phyloP scores from a whole-genome alignment of 805 yeast species.

The Cyberlindnera subsufficiens region DNA sequence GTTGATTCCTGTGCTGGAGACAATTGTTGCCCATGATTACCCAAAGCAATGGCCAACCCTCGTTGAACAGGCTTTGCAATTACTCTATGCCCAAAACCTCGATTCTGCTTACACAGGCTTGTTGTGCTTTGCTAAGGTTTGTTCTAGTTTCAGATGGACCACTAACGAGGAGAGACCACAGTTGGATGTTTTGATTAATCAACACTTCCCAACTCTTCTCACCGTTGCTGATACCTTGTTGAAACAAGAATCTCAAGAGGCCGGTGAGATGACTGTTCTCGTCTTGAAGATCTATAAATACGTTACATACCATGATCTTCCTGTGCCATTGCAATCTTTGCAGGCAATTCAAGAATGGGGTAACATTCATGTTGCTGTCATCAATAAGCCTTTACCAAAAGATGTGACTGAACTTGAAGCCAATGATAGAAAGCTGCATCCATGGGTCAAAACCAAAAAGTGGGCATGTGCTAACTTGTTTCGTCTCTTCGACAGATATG shows the following conservation, averaged over 20 bases:
- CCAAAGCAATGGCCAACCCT: constrained; percentile 52
- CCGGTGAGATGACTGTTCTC: constrained; percentile 70
- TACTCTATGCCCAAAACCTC: constrained; percentile 40
- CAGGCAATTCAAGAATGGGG: constrained; percentile 63
- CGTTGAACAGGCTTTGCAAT: constrained; percentile 36
- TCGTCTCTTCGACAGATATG: constrained; percentile 68
- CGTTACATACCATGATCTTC: constrained; percentile 67
- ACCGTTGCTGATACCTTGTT: constrained; percentile 55
- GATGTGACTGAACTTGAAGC: constrained; percentile 45
- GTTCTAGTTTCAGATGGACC: constrained; percentile 68
- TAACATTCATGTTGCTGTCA: constrained; percentile 63
- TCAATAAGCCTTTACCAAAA: constrained; percentile 53
- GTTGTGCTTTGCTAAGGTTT: constrained; percentile 61
- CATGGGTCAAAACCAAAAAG: constrained; percentile 74
- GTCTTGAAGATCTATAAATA: constrained; percentile 75
- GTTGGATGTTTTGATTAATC: constrained; percentile 48
- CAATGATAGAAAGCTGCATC: constrained; percentile 44
- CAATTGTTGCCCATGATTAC: constrained; percentile 45
- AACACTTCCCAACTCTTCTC: constrained; percentile 61
- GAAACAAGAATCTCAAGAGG: constrained; percentile 33
- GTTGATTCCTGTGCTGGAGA: constrained; percentile 45
- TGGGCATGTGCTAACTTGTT: constrained; percentile 83
- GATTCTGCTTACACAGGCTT: constrained; percentile 57
- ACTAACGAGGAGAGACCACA: constrained; percentile 47
- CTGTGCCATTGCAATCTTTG: constrained; percentile 52